phyloP scores from a whole-genome alignment of 306 rosid species.

The Pyrus communis region DNA sequence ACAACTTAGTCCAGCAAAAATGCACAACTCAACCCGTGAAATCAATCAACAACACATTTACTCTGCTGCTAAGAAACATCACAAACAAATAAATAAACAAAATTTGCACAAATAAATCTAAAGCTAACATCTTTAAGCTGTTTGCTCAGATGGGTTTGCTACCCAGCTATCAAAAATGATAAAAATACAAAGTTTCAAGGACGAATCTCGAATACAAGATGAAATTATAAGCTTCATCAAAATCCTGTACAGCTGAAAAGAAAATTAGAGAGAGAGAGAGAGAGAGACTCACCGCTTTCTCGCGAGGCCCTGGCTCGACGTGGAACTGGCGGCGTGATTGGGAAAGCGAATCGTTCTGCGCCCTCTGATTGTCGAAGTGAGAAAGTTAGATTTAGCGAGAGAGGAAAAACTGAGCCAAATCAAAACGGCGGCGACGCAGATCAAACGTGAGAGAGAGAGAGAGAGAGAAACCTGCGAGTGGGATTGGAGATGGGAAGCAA shows the following conservation, averaged over 20 bases:
- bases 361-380: conserved; percentile 24
- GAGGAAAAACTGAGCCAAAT: not conserved
- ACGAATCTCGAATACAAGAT: not conserved
- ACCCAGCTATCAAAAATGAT: not conserved
- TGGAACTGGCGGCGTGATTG: conserved; percentile 65
- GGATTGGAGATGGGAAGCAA: conserved; percentile 60
- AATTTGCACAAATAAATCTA: not conserved
- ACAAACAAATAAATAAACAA: not conserved
- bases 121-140: not conserved
- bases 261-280: not conserved
- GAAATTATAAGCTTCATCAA: not conserved
- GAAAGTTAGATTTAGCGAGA: not conserved
- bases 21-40: not conserved
- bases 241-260: not conserved
- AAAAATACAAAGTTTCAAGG: not conserved
- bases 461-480: conserved; percentile 35
- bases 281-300: conserved; percentile 66
- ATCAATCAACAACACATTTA: not conserved
- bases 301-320: conserved; percentile 68
- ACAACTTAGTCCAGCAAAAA: conserved; percentile 1
- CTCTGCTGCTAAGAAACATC: not conserved
- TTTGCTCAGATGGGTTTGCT: not conserved
- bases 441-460: not conserved
- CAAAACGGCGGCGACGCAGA: not conserved
- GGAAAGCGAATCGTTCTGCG: conserved; percentile 32